These are phyloP conservation scores for Mortierella claussenii DNA, from an alignment of 192 early-diverging fungal genomes.

Conservation along the genomic window DNA sequence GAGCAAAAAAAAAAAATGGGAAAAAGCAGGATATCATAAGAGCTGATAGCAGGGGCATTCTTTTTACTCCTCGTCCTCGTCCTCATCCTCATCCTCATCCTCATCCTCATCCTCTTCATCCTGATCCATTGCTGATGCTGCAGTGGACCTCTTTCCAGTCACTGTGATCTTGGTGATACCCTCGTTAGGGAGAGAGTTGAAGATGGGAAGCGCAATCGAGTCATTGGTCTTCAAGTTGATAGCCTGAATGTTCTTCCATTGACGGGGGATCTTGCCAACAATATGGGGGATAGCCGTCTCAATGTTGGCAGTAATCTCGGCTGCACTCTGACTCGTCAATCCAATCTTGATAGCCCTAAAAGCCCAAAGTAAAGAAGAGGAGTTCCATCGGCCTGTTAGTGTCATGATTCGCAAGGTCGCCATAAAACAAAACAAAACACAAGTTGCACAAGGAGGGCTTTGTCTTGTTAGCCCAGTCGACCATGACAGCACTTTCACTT, in stretches of 20 bases:
- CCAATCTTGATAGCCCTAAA: constrained; percentile 80
- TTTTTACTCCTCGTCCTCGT: constrained; percentile 35
- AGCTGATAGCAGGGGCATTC: too few species aligned
- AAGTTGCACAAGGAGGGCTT: too few species aligned
- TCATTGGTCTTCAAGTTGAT: constrained; percentile 85
- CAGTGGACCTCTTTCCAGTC: constrained; percentile 15
- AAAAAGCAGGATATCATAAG: too few species aligned
- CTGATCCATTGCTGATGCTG: constrained; percentile 16
- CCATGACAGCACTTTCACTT: too few species aligned
- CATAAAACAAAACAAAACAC: constrained; percentile 2
- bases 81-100: constrained; percentile 28
- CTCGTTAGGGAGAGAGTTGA: constrained; percentile 69
- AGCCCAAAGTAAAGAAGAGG: not conserved
- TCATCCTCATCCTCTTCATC: constrained; percentile 47
- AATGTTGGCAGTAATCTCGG: constrained; percentile 83
- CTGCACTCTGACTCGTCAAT: constrained; percentile 63
- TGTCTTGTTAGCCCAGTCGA: too few species aligned
- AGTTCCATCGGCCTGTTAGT: too few species aligned
- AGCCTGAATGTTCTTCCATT: constrained; percentile 88
- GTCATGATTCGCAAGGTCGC: not conserved
- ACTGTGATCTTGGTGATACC: constrained; percentile 35
- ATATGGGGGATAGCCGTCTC: constrained; percentile 68
- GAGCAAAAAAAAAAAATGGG: not conserved
- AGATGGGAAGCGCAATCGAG: constrained; percentile 87
- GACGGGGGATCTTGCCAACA: constrained; percentile 74